Evolutionary conservation across 2,329 filamentous ascomycete genomes (phyloP), one percentile per base, ranked within the genome.

Genomic region (Arachnopeziza araneosa): DNA sequence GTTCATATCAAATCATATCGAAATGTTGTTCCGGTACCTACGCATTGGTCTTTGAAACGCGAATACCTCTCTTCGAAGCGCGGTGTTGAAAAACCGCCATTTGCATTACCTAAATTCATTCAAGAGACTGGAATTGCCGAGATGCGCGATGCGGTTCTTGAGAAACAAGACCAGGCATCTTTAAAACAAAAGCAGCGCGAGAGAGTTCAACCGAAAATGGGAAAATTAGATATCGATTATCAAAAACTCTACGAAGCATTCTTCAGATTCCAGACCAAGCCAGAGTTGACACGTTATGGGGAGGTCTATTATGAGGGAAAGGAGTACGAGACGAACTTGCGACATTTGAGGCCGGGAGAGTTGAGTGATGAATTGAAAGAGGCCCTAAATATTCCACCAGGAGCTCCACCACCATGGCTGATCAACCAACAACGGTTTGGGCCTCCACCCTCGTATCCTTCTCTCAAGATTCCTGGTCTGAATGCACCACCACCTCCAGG

Each of bases 221-320:
- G 95, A 63, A 96, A 95, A 75, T 81, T 99, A 55, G 95, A 99
- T 74, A 98, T 99, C 67, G 95, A 99, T 75, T 99, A 99, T 75
- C 91, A 96, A 72, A 97, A 95, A 74, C 85, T 98, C 58, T 98
- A 98, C 77, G 95, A 98, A 73, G 95, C 95, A 3, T 99, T 99
- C 79, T 99, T 99, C 80, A 86, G 92, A 61, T 96, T 96, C 73
- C 95, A 99, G 77, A 96, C 91, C 50, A 99, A 99, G 76, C 95
- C 95, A 0, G 87, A 92, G 68, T 78, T 99, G 64, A 98, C 95
- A 32, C 85, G 93, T 51, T 99, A 96, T 69, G 95, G 95, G 50
- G 95, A 99, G 75, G 93, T 99, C n/a, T 99, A 99, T 75, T 98
- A 98, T 74, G 95, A 99, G 76, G 95, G 95, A 72, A 99, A 99